Evolutionary conservation across 1,284 basidiomycete genomes (phyloP), one percentile per base, ranked within the genome.

Genomic region (Leccinum griseonigrum): DNA sequence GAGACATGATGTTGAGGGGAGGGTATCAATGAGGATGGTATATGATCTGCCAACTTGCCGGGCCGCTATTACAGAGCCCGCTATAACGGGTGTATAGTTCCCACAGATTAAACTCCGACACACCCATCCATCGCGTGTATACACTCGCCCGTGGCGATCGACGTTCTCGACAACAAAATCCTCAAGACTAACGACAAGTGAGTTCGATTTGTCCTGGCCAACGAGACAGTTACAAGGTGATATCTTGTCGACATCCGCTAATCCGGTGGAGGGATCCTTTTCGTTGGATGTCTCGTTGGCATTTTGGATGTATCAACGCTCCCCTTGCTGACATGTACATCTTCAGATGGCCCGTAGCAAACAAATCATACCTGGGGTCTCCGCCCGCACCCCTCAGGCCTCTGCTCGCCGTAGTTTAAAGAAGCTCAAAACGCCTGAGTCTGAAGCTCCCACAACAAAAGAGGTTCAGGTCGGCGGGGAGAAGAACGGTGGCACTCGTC

Each of bases 321-420:
- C 29, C 29, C 22, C 55, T 46, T 64, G 31, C 69, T 74, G 57
- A 70, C 68, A 59, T 56, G 64, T 57, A 58, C 67, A n/a, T 55
- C 70, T 59, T 63, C 74, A 91, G 89, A 97, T 97, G 95, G 94
- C 94, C 80, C 92, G 95, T 80, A 90, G 95, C 80, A 90, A 91
- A 82, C 86, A 91, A 82, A 81, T 95, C 79, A 88, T 86, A 76
- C 87, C 91, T 71, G 84, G 91, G 78, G 82, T 97, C 78, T 1
- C 71, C 22, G 91, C 93, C 70, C 91, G 93, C 66, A 86, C 88
- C 74, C 92, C 92, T 61, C 86, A 89, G 77, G 87, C 93, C 69
- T 87, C 83, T 79, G 85, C 88, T 71, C 89, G 89, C 77, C 93
- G 95, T 77, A 87, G 89, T 66, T 83, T 90, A 68, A 86, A 90